These are phyloP conservation scores for Colletotrichum eremochloae DNA, from an alignment of 2,329 filamentous ascomycete species.

Conservation along the genomic window DNA sequence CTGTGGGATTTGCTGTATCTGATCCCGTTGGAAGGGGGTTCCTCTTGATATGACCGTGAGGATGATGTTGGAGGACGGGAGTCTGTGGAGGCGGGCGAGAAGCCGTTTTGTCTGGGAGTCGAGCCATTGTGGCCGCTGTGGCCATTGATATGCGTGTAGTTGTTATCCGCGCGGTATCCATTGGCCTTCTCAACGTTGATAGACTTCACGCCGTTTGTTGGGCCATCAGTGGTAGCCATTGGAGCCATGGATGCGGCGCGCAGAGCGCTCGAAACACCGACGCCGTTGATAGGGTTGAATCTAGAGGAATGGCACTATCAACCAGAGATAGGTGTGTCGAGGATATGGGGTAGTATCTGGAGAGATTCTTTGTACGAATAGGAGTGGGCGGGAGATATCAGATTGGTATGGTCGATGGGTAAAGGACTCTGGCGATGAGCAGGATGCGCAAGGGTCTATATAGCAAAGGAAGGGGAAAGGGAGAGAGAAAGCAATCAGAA, in stretches of 20 bases:
- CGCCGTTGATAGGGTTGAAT: neutral
- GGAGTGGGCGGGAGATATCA: neutral
- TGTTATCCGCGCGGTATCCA: constrained; percentile 19
- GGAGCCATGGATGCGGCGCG: constrained; percentile 32
- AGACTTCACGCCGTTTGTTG: constrained; percentile 22
- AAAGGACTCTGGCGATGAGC: neutral
- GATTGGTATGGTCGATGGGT: neutral
- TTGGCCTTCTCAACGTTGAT: constrained; percentile 35
- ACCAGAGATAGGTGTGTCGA: neutral
- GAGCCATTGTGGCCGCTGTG: constrained; percentile 30
- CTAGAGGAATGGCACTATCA: neutral
- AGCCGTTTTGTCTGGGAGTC: constrained; percentile 29
- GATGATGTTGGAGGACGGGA: constrained; percentile 36
- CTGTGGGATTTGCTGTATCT: constrained; percentile 45
- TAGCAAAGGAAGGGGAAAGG: constrained; percentile 3
- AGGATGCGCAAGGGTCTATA: constrained; percentile 28
- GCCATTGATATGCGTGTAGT: constrained; percentile 28
- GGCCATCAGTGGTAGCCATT: constrained; percentile 25
- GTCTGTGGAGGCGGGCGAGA: constrained; percentile 31
- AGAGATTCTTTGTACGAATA: neutral
- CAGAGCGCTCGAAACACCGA: neutral
- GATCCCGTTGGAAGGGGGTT: constrained; percentile 40
- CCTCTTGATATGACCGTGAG: constrained; percentile 39
- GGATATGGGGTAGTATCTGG: neutral
- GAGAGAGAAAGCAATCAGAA: neutral